A percentile compares a stretch with the other conserved stretches of the same genome.
Conservation (phyloP, 2,329 filamentous ascomycete species). For the Ascochyta koolunga region DNA sequence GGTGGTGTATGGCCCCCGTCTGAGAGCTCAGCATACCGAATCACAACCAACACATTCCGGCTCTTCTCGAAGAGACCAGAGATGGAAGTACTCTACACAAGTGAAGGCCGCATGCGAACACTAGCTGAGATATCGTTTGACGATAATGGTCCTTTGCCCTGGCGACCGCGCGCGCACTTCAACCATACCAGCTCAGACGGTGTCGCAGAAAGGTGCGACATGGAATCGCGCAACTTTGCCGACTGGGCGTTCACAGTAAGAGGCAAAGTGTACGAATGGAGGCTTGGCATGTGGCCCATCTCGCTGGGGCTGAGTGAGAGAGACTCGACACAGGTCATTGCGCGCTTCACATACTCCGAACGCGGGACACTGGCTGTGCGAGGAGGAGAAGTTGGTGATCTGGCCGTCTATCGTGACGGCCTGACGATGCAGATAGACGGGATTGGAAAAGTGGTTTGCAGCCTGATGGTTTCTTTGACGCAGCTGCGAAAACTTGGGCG, state of each 20-base stretch:
- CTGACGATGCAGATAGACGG: slow-evolving; percentile 31
- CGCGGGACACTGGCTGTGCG: slow-evolving; percentile 32
- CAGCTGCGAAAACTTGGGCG: slow-evolving; percentile 40
- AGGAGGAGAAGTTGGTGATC: slow-evolving; percentile 37
- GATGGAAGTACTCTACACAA: slow-evolving; percentile 36
- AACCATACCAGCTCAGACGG: slow-evolving; percentile 19
- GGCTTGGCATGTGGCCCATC: slow-evolving; percentile 29
- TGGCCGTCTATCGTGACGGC: slow-evolving; percentile 33
- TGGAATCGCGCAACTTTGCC: slow-evolving; percentile 42
- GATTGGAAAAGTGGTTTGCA: slow-evolving; percentile 35
- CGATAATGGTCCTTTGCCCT: slow-evolving; percentile 38
- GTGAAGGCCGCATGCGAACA: slow-evolving; percentile 25
- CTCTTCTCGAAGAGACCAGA: slow-evolving; percentile 44
- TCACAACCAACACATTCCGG: slow-evolving; percentile 31
- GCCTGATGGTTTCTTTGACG: slow-evolving; percentile 33
- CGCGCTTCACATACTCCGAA: slow-evolving; percentile 40
- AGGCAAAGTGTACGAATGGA: slow-evolving; percentile 33
- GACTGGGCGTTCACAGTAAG: slow-evolving; percentile 33
- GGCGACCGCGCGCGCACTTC: slow-evolving; percentile 42
- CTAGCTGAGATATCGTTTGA: slow-evolving; percentile 38
- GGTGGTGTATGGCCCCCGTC: slow-evolving; percentile 22
- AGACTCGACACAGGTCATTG: slow-evolving; percentile 27
- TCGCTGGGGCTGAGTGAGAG: slow-evolving; percentile 31
- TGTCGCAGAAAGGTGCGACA: slow-evolving; percentile 10
- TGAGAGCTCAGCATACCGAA: slow-evolving; percentile 31